Conservation (phyloP, 352 stramenopile species). For the Chrysophaeum taylorii region DNA sequence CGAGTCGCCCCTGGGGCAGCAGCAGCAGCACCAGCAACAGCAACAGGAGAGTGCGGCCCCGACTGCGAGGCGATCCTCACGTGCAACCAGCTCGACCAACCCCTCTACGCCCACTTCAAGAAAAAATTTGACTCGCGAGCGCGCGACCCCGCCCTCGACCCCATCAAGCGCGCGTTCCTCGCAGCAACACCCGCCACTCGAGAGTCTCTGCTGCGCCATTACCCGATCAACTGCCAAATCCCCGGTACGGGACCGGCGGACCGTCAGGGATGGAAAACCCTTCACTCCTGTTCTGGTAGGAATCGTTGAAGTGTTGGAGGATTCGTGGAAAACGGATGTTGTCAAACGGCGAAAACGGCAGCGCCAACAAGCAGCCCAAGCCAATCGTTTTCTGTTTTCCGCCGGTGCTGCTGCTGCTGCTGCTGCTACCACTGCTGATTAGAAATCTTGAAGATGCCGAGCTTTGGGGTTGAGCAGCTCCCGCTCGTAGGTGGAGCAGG, state of each 20-base stretch:
- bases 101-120: not conserved
- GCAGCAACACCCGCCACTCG: not conserved
- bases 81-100: not conserved
- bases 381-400: no score
- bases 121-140: not conserved
- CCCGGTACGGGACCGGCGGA: slow-evolving; percentile 4
- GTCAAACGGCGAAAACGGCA: no score
- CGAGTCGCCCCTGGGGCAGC: no score
- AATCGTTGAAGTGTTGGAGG: no score
- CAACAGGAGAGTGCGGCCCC: not conserved
- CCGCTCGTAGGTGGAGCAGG: no score
- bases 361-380: no score
- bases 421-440: no score
- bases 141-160: not conserved
- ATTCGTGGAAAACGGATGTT: no score
- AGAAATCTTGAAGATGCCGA: no score
- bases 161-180: not conserved
- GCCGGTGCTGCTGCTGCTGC: no score
- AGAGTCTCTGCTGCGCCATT: not conserved
- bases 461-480: no score
- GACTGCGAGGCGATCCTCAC: not conserved
- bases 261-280: not conserved
- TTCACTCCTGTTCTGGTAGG: slow-evolving; percentile 8
- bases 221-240: slow-evolving; percentile 13
- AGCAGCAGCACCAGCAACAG: no score